Evolutionary conservation across 2,329 filamentous ascomycete species (phyloP).

Genomic region (Colletotrichum sp.): DNA sequence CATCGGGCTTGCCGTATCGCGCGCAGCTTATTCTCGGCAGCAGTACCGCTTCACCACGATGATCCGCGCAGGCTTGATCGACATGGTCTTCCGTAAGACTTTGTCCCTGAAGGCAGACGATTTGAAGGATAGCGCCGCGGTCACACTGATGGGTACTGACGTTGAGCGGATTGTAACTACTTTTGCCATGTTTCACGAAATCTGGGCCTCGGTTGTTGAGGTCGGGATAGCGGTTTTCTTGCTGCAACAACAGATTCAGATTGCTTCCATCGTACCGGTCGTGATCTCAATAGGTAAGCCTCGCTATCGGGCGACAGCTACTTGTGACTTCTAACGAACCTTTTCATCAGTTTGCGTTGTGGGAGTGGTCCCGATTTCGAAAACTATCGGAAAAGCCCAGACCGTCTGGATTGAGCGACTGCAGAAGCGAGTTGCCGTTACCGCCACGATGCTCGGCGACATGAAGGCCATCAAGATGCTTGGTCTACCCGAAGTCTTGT

Average conservation of each 20-base stretch:
- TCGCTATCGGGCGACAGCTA: too few relatives aligned
- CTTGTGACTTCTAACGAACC: too few relatives aligned
- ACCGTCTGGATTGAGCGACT: conserved; percentile 54
- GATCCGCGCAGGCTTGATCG: conserved; percentile 29
- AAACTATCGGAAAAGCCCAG: conserved; percentile 32
- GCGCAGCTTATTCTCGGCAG: conserved; percentile 34
- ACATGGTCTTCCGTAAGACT: conserved; percentile 33
- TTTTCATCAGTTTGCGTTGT: conserved; percentile 32
- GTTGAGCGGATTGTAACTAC: conserved; percentile 33
- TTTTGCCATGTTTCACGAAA: conserved; percentile 24
- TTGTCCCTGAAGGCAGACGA: conserved; percentile 24
- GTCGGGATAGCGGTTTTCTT: conserved; percentile 29
- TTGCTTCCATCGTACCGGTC: conserved; percentile 48
- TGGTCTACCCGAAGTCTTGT: conserved; percentile 46
- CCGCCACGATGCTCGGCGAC: conserved; percentile 48
- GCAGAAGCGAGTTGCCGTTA: conserved; percentile 51
- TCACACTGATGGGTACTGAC: conserved; percentile 42
- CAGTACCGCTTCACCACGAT: conserved; percentile 31
- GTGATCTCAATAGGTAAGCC: conserved; percentile 46
- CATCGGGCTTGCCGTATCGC: conserved; percentile 34
- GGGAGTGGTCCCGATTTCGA: conserved; percentile 32
- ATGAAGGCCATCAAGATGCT: conserved; percentile 59
- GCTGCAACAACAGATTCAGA: conserved; percentile 35
- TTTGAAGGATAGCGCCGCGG: conserved; percentile 31
- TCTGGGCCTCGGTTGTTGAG: conserved; percentile 26